Evolutionary conservation across 192 early-diverging fungal genomes (phyloP).

Genomic region (Backusella luteola): DNA sequence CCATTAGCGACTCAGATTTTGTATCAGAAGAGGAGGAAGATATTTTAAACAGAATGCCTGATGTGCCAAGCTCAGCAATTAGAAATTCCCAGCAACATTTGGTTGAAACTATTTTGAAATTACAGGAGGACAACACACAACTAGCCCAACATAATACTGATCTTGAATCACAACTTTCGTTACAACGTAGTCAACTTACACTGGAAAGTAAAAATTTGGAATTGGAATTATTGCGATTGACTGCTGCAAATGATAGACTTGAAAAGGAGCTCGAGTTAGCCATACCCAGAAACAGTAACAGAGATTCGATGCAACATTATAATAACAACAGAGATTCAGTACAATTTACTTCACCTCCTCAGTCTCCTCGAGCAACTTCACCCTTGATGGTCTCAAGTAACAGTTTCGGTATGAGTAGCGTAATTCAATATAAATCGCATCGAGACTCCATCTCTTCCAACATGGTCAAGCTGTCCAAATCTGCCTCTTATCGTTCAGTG

Average conservation of each 20-base stretch:
- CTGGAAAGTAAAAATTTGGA: conserved; percentile 29
- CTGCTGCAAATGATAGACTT: conserved; percentile 32
- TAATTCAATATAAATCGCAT: conserved; percentile 9
- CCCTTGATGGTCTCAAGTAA: conserved; percentile 4
- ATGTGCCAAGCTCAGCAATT: background rate
- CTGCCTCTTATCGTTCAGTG: conserved; percentile 2
- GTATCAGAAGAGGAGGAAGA: background rate
- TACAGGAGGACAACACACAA: conserved; percentile 25
- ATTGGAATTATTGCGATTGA: conserved; percentile 20
- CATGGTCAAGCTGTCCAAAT: conserved; percentile 14
- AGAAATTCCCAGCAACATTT: background rate
- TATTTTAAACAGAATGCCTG: conserved; percentile 2
- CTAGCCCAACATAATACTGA: conserved; percentile 21
- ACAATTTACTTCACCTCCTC: conserved; percentile 17
- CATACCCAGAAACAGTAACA: conserved; percentile 16
- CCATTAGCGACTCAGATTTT: background rate
- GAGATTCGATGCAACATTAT: background rate
- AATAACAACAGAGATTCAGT: background rate
- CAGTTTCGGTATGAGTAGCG: background rate
- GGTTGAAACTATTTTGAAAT: conserved; percentile 2
- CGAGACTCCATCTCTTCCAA: background rate
- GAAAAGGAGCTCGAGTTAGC: conserved; percentile 36
- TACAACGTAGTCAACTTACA: conserved; percentile 18
- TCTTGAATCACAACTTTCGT: conserved; percentile 24
- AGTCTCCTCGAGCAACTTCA: conserved; percentile 16